Percentiles rank a stretch among this genome's conserved stretches.
Evolutionary conservation across 1,284 basidiomycete genomes (phyloP).

Genomic region (Marasmius sp.): DNA sequence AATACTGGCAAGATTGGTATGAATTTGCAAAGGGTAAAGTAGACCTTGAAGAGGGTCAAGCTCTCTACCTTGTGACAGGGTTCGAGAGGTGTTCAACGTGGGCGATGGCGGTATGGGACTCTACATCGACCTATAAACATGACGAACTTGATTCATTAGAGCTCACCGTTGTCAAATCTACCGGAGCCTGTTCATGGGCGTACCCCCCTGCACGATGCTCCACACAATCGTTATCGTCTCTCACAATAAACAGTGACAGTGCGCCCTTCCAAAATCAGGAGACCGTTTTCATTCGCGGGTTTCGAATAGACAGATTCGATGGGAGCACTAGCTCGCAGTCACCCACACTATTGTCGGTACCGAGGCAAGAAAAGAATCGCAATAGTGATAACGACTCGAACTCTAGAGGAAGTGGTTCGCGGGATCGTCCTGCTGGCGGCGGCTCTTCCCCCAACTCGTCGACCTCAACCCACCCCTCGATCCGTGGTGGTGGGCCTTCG

Average conservation of each 20-base stretch:
- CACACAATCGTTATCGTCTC: background rate
- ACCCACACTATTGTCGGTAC: background rate
- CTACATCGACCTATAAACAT: background rate
- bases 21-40: background rate
- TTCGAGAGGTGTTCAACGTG: background rate
- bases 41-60: background rate
- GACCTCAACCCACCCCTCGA: too few relatives aligned
- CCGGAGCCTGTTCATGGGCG: background rate
- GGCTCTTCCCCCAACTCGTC: background rate
- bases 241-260: too few relatives aligned
- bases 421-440: too few relatives aligned
- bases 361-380: background rate
- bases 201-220: background rate
- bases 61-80: background rate
- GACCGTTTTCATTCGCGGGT: constrained; percentile 13
- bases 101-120: background rate
- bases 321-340: background rate
- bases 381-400: background rate
- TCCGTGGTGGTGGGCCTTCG: too few relatives aligned
- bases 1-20: background rate
- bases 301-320: constrained; percentile 9
- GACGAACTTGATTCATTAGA: background rate
- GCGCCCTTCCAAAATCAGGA: too few relatives aligned
- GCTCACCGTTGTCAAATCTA: background rate
- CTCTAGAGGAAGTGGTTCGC: background rate